Conservation (phyloP, 2,329 filamentous ascomycete genomes). For the Bipolaris gigantea region DNA sequence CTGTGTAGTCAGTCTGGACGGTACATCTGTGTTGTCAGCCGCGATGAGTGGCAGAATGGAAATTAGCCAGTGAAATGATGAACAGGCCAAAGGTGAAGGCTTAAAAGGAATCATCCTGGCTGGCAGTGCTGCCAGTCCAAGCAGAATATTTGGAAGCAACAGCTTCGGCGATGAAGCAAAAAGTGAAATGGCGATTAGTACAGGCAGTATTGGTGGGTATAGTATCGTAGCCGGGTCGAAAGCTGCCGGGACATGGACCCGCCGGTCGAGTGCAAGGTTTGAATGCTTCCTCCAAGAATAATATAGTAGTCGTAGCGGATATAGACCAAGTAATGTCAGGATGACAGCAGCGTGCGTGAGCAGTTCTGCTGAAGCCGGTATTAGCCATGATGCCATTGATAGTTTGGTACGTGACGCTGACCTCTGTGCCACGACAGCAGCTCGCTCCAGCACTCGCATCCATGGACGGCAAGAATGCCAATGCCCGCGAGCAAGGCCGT, state of each 20-base stretch:
- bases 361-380: slow-evolving; percentile 42
- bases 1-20: slow-evolving; percentile 37
- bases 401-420: slow-evolving; percentile 16
- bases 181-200: slow-evolving; percentile 76
- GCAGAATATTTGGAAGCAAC: slow-evolving; percentile 77
- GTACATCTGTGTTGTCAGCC: slow-evolving; percentile 49
- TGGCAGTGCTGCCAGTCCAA: slow-evolving; percentile 77
- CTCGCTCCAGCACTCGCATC: slow-evolving; percentile 41
- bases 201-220: slow-evolving; percentile 77
- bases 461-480: slow-evolving; percentile 50
- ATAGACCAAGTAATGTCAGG: slow-evolving; percentile 35
- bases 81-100: slow-evolving; percentile 60
- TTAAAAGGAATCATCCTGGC: slow-evolving; percentile 69
- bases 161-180: slow-evolving; percentile 62
- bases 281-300: slow-evolving; percentile 35
- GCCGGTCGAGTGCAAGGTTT: slow-evolving; percentile 41
- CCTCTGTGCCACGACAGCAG: slow-evolving; percentile 48
- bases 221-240: slow-evolving; percentile 92
- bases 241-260: slow-evolving; percentile 67
- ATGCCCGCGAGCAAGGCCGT: slow-evolving; percentile 58
- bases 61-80: slow-evolving; percentile 76
- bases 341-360: slow-evolving; percentile 44
- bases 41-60: slow-evolving; percentile 69
- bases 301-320: slow-evolving; percentile 45
- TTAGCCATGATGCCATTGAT: slow-evolving; percentile 15